Evolutionary conservation across 495 filamentous ascomycete genomes (phyloP).

Genomic region (Hyaloscypha variabilis): DNA sequence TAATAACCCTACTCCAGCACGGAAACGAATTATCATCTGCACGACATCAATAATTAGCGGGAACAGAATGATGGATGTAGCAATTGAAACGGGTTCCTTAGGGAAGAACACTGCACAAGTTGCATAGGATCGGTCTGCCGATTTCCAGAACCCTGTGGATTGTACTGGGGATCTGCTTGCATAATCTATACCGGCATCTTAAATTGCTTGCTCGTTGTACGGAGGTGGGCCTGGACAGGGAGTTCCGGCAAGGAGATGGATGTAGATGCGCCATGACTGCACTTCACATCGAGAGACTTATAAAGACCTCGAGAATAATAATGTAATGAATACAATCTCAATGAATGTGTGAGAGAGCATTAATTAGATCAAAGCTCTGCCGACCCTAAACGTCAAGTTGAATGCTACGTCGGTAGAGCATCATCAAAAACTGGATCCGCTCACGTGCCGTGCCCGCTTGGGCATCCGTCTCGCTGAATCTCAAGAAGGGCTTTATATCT

Average conservation of each 20-base stretch:
- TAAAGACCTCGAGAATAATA: background rate
- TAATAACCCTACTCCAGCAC: slow-evolving; percentile 41
- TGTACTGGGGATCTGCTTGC: no score
- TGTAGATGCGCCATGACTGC: background rate
- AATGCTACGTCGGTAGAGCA: slow-evolving; percentile 7
- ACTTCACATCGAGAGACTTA: background rate
- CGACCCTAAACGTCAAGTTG: background rate
- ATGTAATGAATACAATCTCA: background rate
- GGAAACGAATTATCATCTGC: slow-evolving; percentile 84
- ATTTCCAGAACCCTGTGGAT: no score
- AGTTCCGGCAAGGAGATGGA: no score
- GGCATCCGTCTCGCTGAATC: slow-evolving; percentile 12
- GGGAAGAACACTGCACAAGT: slow-evolving; percentile 40
- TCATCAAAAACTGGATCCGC: background rate
- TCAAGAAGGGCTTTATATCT: slow-evolving; percentile 25
- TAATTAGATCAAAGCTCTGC: background rate
- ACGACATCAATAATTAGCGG: slow-evolving; percentile 92
- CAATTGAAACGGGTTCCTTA: slow-evolving; percentile 75
- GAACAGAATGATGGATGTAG: slow-evolving; percentile 84
- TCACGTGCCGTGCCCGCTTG: slow-evolving; percentile 4
- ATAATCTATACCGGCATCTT: no score
- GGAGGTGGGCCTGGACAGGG: no score
- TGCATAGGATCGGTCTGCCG: background rate
- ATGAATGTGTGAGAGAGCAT: background rate
- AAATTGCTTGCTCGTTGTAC: no score